Base-by-base conservation (phyloP, 1,284 basidiomycete genomes). In the Moesziomyces globuligerus region DNA sequence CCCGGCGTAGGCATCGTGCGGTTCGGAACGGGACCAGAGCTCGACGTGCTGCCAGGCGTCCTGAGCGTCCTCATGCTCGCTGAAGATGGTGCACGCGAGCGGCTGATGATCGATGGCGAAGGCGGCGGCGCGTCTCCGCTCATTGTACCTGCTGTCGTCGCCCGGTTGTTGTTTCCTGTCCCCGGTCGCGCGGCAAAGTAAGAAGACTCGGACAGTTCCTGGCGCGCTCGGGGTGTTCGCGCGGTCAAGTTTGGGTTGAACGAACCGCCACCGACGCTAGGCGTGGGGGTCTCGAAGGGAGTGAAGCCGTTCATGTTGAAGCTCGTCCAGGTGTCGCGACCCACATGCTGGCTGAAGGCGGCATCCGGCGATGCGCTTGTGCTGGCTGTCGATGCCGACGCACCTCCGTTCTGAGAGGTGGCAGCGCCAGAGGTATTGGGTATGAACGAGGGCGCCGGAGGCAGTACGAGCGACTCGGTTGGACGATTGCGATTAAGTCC, bases 41-140 rank as follows among this genome's bases (percentile, higher is more conserved):
- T 26, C 10, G 53, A 18, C 21, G 23, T 47, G 21, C 44, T 45
- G 24, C 57, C 68, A 9, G 74, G 71, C 10, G 66, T 75, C 37
- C 69, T 40, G 3, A 60, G 29, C 21, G 67, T 62, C 17, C 73
- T 59, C 50, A 64, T 45, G 46, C 75, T 78, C 3, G 74, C 66
- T 4, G 70, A 73, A 2, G 74, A 76, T 11, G 76, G 76, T 6
- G 78, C 74, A 20, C 78, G 68, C 9, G 69, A 75, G 7, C 76
- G 69, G 34, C 70, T 73, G 66, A 80, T 80, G 43, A 80, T 72
- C 7, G 76, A 78, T 0, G 78, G 78, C 28, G 76, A 78, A n/a
- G 78, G 78, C 23, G 78, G 78, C 7, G 78, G 75, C 8, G 47
- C 70, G 25, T 61, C 56, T n/a, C 62, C 60, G 47, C 54, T 62